Evolutionary conservation across 768 basidiomycete species (phyloP), one percentile per base, ranked within the genome.

Genomic region (Neoboletus subvelutipes): DNA sequence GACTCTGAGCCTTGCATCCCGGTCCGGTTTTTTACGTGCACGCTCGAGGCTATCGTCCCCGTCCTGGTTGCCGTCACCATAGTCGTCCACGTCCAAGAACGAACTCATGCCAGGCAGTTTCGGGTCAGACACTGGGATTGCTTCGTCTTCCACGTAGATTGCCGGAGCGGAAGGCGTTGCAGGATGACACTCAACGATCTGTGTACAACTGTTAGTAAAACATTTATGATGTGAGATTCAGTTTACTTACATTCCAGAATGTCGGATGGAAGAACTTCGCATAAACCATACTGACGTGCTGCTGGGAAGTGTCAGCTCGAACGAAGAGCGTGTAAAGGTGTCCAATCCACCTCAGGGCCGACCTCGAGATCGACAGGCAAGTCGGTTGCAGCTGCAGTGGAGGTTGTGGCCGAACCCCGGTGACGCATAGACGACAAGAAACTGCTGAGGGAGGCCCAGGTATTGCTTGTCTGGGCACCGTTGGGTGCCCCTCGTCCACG

Each of bases 201-300:
- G 29, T 2, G 0, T 4, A 11, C 1, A 4, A 45, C 10, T 15
- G 17, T 57, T 10, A 52, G 17, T 6, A 20, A 13, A 34, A 10
- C 11, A 33, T 18, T 5, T 4, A 7, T 15, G 7, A 13, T 0
- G 22, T 1, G 11, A 45, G 28, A 15, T 18, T 5, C 1, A 40
- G n/a, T 31, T 0, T 18, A 49, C 61, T 45, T 20, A 63, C 66
- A 40, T 63, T 57, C 66, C 66, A 67, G 20, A 43, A 45, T 1
- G 50, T 58, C 3, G 67, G 67, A 34, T 67, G 66, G 37, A 67
- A 67, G 50, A 45, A 59, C 39, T 37, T 63, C 1, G 64, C 64
- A 31, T 67, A 66, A 0, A 67, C 56, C 61, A 64, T 67, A 15
- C 36, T 64, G 5, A 67, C 56, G 24, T 69, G 57, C 17, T 61